Evolutionary conservation across 345 rosid genomes (phyloP).

Genomic region (Acer campestre): DNA sequence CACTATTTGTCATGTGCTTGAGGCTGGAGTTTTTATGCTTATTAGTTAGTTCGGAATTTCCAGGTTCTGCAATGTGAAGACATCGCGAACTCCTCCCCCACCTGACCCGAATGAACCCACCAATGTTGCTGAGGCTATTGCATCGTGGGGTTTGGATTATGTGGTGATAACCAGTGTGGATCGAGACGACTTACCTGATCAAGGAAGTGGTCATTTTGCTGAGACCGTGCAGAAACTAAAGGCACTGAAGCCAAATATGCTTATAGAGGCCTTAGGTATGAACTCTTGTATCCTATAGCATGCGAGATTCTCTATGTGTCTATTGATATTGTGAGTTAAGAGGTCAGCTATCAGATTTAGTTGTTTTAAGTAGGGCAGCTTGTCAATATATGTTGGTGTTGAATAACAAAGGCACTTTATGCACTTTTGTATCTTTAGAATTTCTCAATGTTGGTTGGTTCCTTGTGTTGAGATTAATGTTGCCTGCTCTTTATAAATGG

Average conservation of each 20-base stretch:
- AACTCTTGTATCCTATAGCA: not conserved
- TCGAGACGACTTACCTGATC: conserved; percentile 86
- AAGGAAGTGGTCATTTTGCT: conserved; percentile 82
- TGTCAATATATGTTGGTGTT: not conserved
- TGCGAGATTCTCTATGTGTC: not conserved
- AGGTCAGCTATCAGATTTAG: not conserved
- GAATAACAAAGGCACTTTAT: not conserved
- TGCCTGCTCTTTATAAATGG: conserved; percentile 15
- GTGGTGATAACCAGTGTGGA: conserved; percentile 94
- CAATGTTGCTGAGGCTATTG: conserved; percentile 97
- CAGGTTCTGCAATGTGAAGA: conserved; percentile 96
- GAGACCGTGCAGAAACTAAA: conserved; percentile 84
- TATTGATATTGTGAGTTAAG: not conserved
- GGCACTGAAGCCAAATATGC: conserved; percentile 74
- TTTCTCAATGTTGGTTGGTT: not conserved
- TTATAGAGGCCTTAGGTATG: conserved; percentile 94
- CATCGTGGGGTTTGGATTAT: conserved; percentile 94
- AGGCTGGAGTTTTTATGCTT: too few species aligned
- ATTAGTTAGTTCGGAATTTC: not conserved
- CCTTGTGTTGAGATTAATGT: not conserved
- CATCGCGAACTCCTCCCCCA: conserved; percentile 90
- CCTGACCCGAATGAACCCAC: conserved; percentile 89
- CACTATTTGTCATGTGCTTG: too few species aligned
- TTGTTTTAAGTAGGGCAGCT: not conserved
- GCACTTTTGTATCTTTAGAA: not conserved